These are phyloP conservation scores for Ustilago sp. DNA, from an alignment of 1,284 basidiomycete species.

Conservation along the genomic window DNA sequence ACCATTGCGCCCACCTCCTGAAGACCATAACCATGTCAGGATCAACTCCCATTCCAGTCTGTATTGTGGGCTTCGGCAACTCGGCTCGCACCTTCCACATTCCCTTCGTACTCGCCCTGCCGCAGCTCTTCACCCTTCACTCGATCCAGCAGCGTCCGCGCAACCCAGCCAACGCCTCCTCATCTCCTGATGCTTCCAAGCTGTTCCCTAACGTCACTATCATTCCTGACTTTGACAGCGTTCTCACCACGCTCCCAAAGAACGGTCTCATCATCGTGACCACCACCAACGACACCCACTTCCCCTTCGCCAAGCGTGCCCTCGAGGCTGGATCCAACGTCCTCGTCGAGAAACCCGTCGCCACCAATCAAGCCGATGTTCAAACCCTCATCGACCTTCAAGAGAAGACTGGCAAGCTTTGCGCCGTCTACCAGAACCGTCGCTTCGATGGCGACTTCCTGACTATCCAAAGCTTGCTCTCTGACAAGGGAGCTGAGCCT, in stretches of 20 bases:
- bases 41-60: conserved; percentile 52
- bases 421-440: conserved; percentile 66
- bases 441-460: conserved; percentile 67
- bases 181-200: conserved; percentile 41
- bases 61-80: conserved; percentile 63
- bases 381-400: conserved; percentile 54
- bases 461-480: conserved; percentile 60
- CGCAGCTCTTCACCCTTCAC: conserved; percentile 56
- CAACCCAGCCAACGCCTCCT: conserved; percentile 28
- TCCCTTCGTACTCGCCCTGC: conserved; percentile 59
- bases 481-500: conserved; percentile 45
- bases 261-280: conserved; percentile 65
- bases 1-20: not conserved
- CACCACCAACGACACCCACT: conserved; percentile 66
- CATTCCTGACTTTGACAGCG: conserved; percentile 55
- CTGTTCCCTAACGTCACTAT: conserved; percentile 56
- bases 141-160: conserved; percentile 65
- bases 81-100: conserved; percentile 66
- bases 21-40: not conserved
- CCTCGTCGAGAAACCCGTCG: conserved; percentile 67
- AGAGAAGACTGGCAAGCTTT: conserved; percentile 55
- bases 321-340: conserved; percentile 65
- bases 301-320: conserved; percentile 62
- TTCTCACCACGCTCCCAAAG: conserved; percentile 60
- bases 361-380: conserved; percentile 50